A percentile compares a stretch with the other conserved stretches of the same genome.
phyloP scores from a whole-genome alignment of 768 basidiomycete genomes.

The Mrakia blollopis region DNA sequence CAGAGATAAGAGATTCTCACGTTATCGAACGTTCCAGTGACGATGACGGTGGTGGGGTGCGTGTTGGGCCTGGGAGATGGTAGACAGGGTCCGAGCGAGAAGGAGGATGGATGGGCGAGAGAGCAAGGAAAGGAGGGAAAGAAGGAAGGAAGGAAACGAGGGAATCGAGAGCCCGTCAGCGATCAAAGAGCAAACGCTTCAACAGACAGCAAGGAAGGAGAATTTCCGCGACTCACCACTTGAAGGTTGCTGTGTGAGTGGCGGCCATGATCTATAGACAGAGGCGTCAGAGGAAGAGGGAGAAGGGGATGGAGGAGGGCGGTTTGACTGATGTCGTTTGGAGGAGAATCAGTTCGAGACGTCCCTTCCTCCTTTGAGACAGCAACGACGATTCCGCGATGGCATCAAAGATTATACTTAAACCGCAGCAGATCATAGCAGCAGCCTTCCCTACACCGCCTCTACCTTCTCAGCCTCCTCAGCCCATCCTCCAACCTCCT shows the following conservation, averaged over 20 bases:
- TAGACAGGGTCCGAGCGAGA: not conserved
- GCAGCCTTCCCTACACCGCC: no score
- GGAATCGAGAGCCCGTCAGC: not conserved
- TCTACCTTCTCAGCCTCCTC: not conserved
- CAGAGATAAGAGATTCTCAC: not conserved
- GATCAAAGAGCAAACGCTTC: no score
- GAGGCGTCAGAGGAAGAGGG: not conserved
- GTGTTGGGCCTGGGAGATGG: slow-evolving; percentile 13
- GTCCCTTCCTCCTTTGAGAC: no score
- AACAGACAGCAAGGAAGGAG: not conserved
- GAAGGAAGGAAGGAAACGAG: not conserved
- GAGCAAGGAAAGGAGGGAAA: not conserved
- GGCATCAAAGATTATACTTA: no score
- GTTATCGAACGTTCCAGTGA: slow-evolving; percentile 17
- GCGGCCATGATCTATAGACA: slow-evolving; percentile 1
- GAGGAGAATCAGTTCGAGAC: no score
- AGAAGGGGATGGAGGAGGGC: not conserved
- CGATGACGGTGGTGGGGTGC: slow-evolving; percentile 11
- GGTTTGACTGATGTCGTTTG: not conserved
- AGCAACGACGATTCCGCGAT: no score
- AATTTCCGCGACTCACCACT: not conserved
- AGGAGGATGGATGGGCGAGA: not conserved
- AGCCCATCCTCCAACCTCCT: not conserved
- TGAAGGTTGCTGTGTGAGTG: slow-evolving; percentile 13
- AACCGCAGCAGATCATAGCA: no score